phyloP scores from a whole-genome alignment of 2,329 filamentous ascomycete species.

The Bertia moriformis region DNA sequence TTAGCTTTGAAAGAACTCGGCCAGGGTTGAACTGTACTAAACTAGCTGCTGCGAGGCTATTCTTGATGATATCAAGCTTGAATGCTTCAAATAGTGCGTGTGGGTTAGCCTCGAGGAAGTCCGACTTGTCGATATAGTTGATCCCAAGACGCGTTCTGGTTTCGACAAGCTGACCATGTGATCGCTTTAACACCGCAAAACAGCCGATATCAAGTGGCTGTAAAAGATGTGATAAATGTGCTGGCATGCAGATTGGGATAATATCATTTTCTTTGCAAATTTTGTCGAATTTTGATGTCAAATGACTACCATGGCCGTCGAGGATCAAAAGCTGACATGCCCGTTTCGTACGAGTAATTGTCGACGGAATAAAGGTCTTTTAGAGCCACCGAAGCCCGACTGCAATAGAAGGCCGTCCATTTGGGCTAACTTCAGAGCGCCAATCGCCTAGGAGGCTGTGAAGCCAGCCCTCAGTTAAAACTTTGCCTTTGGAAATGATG shows the following conservation, averaged over 20 bases:
- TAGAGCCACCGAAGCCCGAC: neutral
- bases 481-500: neutral
- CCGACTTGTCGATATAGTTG: conserved; percentile 11
- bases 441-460: neutral
- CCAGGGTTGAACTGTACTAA: neutral
- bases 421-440: neutral
- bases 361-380: neutral
- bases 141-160: conserved; percentile 7
- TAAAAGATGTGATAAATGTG: conserved; percentile 16
- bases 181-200: conserved; percentile 13
- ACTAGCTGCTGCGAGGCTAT: neutral
- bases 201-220: conserved; percentile 18
- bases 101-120: conserved; percentile 8
- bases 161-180: conserved; percentile 11
- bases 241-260: conserved; percentile 14
- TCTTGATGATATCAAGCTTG: neutral
- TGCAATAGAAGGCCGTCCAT: neutral
- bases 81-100: neutral
- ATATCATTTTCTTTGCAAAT: conserved; percentile 14
- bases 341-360: conserved; percentile 19
- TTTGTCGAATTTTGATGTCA: conserved; percentile 13
- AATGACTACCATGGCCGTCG: conserved; percentile 15
- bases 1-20: neutral
- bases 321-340: conserved; percentile 15
- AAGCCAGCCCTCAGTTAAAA: neutral